Evolutionary conservation across 1,284 basidiomycete species (phyloP), one percentile per base, ranked within the genome.

Genomic region (Volvariella volvacea): DNA sequence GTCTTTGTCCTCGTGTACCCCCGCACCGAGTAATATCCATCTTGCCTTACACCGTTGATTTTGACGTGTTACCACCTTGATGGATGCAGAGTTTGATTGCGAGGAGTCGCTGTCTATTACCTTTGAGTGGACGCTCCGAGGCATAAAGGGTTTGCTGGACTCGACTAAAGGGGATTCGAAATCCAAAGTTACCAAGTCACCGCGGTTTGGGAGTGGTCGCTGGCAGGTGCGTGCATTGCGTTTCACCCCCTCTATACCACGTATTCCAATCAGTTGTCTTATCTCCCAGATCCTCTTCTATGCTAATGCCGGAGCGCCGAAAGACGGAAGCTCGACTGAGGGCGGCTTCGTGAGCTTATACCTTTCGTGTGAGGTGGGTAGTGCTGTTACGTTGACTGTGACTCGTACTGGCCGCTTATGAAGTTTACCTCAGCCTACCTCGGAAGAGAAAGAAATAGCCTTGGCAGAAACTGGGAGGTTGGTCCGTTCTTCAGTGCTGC

Each of bases 91-190:
- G 30, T 55, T 61, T 41, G 64, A 67, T 41, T 64, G 53, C 46
- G 58, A 57, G 49, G 87, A 90, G 64, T 78, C 73, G 42, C 74
- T 71, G 1, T 71, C 80, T 0, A 72, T 83, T 45, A 75, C 74
- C 8, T 81, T 90, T 45, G 87, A 90, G 61, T 91, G 88, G 88
- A 79, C 75, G 1, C 64, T 90, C 25, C 71, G 71, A 21, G 81
- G 78, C 1, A 65, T 90, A 39, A 83, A 78, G 56, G 68, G 68
- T 42, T 61, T 90, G 31, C 90, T 89, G 50, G 88, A 91, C 31
- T 70, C 72, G 16, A 87, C 80, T 46, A 80, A 78, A 55, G 83
- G 83, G 28, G 81, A 85, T 19, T 58, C 68, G 17, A 86, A 87
- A 59, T 83, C 82, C 1, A 85, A 84, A 52, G 81, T 80, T 16